These are phyloP conservation scores for Symbiodinium natans DNA, from an alignment of 73 alveolate genomes.

Conservation along the genomic window DNA sequence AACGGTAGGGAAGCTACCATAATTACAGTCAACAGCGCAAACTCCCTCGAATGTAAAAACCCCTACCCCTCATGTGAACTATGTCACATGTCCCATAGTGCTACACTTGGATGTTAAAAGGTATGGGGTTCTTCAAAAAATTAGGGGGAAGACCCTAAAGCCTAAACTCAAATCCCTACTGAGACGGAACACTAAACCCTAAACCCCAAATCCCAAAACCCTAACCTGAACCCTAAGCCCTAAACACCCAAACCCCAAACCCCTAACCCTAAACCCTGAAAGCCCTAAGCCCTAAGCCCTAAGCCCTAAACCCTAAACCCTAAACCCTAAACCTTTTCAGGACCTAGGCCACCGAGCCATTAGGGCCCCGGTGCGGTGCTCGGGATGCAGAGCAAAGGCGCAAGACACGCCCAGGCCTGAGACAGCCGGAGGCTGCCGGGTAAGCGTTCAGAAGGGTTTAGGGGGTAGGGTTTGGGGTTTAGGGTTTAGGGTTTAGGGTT, in stretches of 20 bases:
- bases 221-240: not conserved
- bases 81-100: no score
- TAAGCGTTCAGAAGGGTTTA: no score
- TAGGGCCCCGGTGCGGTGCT: not conserved
- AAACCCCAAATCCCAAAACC: not conserved
- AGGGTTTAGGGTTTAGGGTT: not conserved
- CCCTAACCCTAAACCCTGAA: not conserved
- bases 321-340: not conserved
- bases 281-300: not conserved
- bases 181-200: not conserved
- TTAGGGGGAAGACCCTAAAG: not conserved
- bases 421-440: not conserved
- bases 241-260: not conserved
- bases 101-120: no score
- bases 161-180: not conserved
- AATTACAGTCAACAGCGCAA: no score
- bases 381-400: not conserved
- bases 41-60: no score
- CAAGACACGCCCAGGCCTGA: not conserved
- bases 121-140: no score
- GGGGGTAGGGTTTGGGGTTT: no score
- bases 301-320: not conserved
- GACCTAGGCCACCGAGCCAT: not conserved
- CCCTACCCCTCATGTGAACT: no score
- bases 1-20: no score